Evolutionary conservation across 345 rosid genomes (phyloP), one percentile per base, ranked within the genome.

Genomic region (Gossypium australe): DNA sequence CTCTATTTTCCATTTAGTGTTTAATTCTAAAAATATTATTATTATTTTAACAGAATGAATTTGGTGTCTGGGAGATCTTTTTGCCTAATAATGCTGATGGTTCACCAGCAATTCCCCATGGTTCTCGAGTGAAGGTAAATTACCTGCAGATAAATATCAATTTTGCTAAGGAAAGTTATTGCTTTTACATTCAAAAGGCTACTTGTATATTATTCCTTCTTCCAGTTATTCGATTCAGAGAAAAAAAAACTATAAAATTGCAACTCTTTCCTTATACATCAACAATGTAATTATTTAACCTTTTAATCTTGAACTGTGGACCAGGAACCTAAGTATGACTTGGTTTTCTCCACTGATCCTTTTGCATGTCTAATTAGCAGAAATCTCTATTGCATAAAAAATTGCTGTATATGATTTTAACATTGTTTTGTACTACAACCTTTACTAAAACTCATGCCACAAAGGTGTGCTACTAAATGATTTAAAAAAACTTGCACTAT

Each of bases 31-130:
- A 41, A 41, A 60, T 72, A 38, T 56, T 65, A 51, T 76, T 34
- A 41, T 29, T 60, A 52, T 73, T 75, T 69, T 43, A 63, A 79
- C 93, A 95, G 98, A 86, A 91, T 70, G 94, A 95, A 65, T 95
- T 87, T 89, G 99, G 98, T 71, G 88, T 93, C 57, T 95, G 99
- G 97, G 96, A 95, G 89, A 85, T 95, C 83, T 91, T 90, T 86
- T 81, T 95, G 83, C 99, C 97, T 16, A 95, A 91, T 83, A 81
- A 90, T 80, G 91, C 88, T 64, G 97, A 95, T 79, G 98, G 98
- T 83, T 89, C 96, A 38, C 80, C 93, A 24, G 80, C 97, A 82
- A 91, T 95, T 83, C 92, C 94, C 51, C 99, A 95, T 84, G 99
- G 99, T 81, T 95, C 98, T 79, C 92, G 94, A 55, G 89, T 95